Evolutionary conservation across 1,284 basidiomycete species (phyloP).

Genomic region (Limonomyces culmigenus): DNA sequence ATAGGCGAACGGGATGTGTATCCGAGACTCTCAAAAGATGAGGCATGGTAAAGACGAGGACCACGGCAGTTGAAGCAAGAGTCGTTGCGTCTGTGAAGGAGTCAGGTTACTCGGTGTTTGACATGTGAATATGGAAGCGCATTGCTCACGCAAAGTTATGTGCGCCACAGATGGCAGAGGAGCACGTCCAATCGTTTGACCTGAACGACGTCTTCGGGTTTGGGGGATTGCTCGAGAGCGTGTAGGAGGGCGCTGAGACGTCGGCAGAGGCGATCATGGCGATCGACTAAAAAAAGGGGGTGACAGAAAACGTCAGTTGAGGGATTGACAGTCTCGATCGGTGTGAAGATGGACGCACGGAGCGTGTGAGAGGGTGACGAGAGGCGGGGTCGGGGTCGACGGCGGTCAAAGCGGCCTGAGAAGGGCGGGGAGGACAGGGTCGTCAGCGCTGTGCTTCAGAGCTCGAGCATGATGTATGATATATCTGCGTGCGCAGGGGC

Average conservation of each 20-base stretch:
- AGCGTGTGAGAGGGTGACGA: not conserved
- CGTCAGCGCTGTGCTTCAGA: too few relatives aligned
- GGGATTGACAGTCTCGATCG: slow-evolving; percentile 1
- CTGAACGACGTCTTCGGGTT: slow-evolving; percentile 58
- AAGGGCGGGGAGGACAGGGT: too few relatives aligned
- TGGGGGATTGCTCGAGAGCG: slow-evolving; percentile 56
- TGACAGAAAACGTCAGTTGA: not conserved
- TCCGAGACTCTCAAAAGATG: slow-evolving; percentile 8
- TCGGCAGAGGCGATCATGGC: too few relatives aligned
- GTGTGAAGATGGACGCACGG: not conserved
- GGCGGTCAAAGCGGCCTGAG: too few relatives aligned
- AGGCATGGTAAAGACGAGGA: slow-evolving; percentile 26
- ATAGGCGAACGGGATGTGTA: slow-evolving; percentile 10
- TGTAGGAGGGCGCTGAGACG: too few relatives aligned
- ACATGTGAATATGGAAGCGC: slow-evolving; percentile 10
- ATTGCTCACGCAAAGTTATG: slow-evolving; percentile 56
- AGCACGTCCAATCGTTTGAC: slow-evolving; percentile 67
- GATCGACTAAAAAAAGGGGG: slow-evolving; percentile 13
- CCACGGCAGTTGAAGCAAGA: slow-evolving; percentile 59
- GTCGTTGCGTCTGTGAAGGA: slow-evolving; percentile 45
- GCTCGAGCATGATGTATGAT: too few relatives aligned
- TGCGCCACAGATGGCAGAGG: slow-evolving; percentile 39
- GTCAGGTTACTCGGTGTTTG: slow-evolving; percentile 20
- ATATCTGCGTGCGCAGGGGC: too few relatives aligned
- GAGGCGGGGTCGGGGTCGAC: too few relatives aligned